These are phyloP conservation scores for Uronychia binucleata DNA, from an alignment of 73 alveolate species.

Conservation along the genomic window DNA sequence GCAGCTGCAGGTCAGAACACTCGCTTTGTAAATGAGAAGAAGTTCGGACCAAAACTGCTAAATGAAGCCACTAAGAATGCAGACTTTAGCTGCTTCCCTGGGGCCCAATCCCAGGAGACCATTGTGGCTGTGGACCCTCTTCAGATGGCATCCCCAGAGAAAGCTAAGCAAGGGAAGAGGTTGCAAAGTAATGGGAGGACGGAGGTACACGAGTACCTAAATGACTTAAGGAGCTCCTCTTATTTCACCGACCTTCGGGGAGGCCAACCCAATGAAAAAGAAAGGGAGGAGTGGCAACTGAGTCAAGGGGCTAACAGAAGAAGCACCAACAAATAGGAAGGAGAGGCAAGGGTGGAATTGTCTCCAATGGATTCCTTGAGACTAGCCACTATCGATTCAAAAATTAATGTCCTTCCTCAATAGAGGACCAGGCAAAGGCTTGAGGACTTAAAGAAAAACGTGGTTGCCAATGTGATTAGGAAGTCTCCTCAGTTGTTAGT, in stretches of 20 bases:
- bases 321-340: neutral
- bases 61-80: too few relatives aligned
- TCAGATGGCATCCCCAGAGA: too few relatives aligned
- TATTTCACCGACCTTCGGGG: neutral
- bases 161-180: too few relatives aligned
- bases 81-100: too few relatives aligned
- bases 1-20: too few relatives aligned
- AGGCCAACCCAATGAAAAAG: neutral
- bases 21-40: too few relatives aligned
- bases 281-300: neutral
- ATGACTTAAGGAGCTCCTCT: neutral
- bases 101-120: too few relatives aligned
- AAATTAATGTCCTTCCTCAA: neutral
- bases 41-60: too few relatives aligned
- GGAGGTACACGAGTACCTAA: neutral
- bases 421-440: neutral
- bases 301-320: neutral
- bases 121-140: too few relatives aligned
- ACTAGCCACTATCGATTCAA: neutral
- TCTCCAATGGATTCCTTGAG: neutral
- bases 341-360: neutral
- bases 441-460: neutral
- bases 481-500: neutral
- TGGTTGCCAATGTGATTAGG: neutral
- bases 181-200: too few relatives aligned